Evolutionary conservation across 176 grass and related monocot species (phyloP).

Genomic region (Oryza officinalis): DNA sequence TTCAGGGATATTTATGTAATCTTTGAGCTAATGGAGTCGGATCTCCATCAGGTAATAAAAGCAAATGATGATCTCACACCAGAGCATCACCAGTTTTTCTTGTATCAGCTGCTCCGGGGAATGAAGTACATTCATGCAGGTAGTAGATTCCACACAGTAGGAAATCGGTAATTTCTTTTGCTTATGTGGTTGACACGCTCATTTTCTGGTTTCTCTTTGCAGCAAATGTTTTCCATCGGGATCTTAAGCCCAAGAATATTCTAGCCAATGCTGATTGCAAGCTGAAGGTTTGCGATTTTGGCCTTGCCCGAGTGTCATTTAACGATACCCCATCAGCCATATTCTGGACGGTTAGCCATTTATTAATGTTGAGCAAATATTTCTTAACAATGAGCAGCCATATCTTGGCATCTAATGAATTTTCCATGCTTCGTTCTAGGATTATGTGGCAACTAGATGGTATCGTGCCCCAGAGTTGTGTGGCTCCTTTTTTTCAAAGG

Average conservation of each 20-base stretch:
- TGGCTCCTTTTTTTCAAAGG: conserved; percentile 95
- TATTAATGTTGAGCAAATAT: neutral
- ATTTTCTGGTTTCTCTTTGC: conserved; percentile 30
- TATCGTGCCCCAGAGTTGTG: conserved; percentile 92
- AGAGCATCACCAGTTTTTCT: conserved; percentile 91
- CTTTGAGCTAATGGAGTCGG: conserved; percentile 92
- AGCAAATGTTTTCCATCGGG: conserved; percentile 91
- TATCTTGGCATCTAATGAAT: conserved; percentile 26
- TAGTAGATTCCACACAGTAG: conserved; percentile 26
- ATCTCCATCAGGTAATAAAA: conserved; percentile 89
- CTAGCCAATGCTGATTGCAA: conserved; percentile 92
- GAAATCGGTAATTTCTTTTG: neutral
- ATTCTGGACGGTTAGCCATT: conserved; percentile 86
- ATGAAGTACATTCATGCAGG: conserved; percentile 97
- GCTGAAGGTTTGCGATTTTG: conserved; percentile 90
- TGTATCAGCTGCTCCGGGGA: conserved; percentile 84
- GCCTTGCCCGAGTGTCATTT: conserved; percentile 88
- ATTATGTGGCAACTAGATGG: conserved; percentile 96
- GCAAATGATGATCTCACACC: conserved; percentile 82
- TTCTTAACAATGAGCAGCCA: conserved; percentile 13
- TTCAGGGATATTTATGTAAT: conserved; percentile 87
- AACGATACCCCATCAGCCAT: conserved; percentile 89
- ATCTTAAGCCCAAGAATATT: conserved; percentile 98
- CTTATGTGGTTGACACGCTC: neutral
- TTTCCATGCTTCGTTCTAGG: conserved; percentile 44